A percentile compares a stretch with the other conserved stretches of the same genome.
Evolutionary conservation across 179 eudicot genomes (phyloP).

Genomic region (Gypsophila paniculata): DNA sequence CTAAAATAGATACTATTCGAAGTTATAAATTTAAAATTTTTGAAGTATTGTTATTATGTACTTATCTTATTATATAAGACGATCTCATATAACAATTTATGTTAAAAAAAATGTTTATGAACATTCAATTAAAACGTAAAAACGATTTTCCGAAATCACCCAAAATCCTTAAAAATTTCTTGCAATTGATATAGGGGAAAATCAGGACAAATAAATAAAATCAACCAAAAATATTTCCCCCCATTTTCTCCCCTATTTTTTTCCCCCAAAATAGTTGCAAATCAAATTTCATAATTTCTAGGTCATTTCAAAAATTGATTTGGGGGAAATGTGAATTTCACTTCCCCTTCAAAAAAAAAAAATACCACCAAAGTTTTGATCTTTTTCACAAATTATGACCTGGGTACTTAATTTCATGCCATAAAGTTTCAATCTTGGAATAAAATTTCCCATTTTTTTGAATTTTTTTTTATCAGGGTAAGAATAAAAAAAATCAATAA

Average conservation of each 20-base stretch:
- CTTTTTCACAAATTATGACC: not conserved
- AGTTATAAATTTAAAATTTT: no score
- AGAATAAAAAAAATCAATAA: not conserved
- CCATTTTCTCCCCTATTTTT: not conserved
- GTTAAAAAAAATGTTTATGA: no score
- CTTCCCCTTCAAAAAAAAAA: slow-evolving; percentile 3
- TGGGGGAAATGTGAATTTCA: slow-evolving; percentile 20
- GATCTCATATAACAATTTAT: no score
- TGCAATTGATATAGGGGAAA: not conserved
- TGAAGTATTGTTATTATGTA: no score
- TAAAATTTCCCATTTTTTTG: not conserved
- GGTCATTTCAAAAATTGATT: slow-evolving; percentile 1
- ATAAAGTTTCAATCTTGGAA: slow-evolving; percentile 16
- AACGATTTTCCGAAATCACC: no score
- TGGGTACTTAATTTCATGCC: slow-evolving; percentile 6
- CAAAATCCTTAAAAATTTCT: not conserved
- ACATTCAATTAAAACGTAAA: no score
- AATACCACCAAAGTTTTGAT: slow-evolving; percentile 6
- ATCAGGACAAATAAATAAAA: not conserved
- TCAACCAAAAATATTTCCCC: not conserved
- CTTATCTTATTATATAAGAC: no score
- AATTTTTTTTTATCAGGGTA: not conserved
- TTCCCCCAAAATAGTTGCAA: not conserved
- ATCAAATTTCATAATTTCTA: not conserved
- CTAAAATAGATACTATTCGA: no score